These are phyloP conservation scores for Chrysanthemum makinoi DNA, from an alignment of 129 eudicot genomes.

Conservation along the genomic window DNA sequence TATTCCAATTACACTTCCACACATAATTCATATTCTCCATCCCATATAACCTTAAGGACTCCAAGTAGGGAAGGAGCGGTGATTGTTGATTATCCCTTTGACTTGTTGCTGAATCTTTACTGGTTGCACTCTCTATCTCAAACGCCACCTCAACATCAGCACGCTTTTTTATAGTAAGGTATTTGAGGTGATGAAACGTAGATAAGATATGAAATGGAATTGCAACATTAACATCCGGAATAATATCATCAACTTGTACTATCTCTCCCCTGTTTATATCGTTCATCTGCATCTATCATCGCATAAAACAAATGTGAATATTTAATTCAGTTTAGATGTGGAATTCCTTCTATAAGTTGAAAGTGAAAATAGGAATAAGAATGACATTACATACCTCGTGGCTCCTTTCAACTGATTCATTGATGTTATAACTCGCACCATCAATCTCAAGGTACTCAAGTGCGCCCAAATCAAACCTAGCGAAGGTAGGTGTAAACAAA, in stretches of 20 bases:
- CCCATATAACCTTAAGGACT: background rate
- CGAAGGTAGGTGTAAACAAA: background rate
- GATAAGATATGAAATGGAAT: constrained; percentile 9
- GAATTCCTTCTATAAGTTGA: no score
- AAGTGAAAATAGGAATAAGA: no score
- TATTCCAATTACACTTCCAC: constrained; percentile 6
- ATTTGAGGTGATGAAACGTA: background rate
- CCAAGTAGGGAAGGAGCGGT: background rate
- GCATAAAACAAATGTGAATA: no score
- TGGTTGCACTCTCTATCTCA: background rate
- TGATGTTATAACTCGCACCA: background rate
- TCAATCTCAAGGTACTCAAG: background rate
- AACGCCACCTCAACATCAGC: constrained; percentile 13
- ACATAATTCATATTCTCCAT: constrained; percentile 10
- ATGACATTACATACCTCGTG: background rate
- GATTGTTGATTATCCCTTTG: constrained; percentile 4
- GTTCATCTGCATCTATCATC: background rate
- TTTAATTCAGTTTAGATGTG: no score
- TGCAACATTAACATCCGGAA: background rate
- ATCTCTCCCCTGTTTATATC: background rate
- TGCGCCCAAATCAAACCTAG: background rate
- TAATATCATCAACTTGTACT: background rate
- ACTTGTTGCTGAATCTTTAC: background rate
- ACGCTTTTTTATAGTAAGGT: accelerated
- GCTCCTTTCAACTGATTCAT: background rate